These are phyloP conservation scores for Chamaecrista fasciculata DNA, from an alignment of 306 rosid species.

Conservation along the genomic window DNA sequence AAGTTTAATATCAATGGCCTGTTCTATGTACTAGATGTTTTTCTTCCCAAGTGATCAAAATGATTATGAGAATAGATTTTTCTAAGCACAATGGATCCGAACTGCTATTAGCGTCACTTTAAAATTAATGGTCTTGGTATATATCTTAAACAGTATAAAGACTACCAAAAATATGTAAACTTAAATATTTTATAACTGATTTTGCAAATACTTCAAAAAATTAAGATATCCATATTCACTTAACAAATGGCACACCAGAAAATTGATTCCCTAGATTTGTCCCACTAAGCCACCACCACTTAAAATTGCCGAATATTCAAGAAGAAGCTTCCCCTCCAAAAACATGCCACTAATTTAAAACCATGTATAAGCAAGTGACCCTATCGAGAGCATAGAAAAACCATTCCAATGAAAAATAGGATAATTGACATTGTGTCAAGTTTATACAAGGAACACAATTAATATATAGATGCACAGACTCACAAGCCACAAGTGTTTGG, in stretches of 20 bases:
- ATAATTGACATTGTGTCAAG: background rate
- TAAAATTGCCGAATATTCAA: background rate
- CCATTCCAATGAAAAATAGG: background rate
- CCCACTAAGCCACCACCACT: background rate
- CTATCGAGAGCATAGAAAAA: background rate
- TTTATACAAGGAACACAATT: background rate
- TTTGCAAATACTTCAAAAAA: too few relatives aligned
- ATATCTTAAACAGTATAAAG: too few relatives aligned
- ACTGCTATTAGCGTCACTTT: too few relatives aligned
- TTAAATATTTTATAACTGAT: too few relatives aligned
- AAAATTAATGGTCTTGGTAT: too few relatives aligned
- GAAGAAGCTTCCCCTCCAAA: background rate
- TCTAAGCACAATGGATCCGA: too few relatives aligned
- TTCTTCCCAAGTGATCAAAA: too few relatives aligned
- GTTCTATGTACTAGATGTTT: too few relatives aligned
- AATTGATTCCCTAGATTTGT: background rate
- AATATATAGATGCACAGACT: background rate
- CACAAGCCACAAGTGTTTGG: background rate
- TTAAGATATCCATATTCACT: too few relatives aligned
- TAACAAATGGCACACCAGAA: too few relatives aligned
- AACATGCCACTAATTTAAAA: background rate
- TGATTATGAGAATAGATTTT: background rate
- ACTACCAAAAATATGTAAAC: too few relatives aligned
- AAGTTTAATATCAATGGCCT: too few relatives aligned
- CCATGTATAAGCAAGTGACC: background rate